Percentiles rank a stretch among this genome's conserved stretches.
Conservation (phyloP, 345 rosid species). For the Brassica carinata region DNA sequence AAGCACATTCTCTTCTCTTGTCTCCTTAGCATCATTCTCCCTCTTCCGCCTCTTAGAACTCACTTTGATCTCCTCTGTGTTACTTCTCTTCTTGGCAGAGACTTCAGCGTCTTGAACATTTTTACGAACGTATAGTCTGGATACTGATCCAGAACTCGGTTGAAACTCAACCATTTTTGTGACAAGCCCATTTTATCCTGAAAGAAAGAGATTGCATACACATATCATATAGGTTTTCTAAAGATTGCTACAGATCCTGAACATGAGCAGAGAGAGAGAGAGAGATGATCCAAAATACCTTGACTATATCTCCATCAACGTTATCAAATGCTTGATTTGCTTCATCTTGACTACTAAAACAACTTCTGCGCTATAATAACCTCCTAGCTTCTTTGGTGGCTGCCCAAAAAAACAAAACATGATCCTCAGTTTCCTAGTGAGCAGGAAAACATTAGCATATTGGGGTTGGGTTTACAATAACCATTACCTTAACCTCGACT, state of each 20-base stretch:
- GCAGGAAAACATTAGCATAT: background rate
- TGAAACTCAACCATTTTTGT: slow-evolving; percentile 52
- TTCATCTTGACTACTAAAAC: slow-evolving; percentile 52
- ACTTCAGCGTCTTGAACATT: slow-evolving; percentile 38
- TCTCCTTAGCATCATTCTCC: slow-evolving; percentile 25
- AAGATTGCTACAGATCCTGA: slow-evolving; percentile 2
- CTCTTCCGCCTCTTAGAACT: slow-evolving; percentile 47
- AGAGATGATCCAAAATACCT: slow-evolving; percentile 46
- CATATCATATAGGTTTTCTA: background rate
- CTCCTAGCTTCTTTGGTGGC: slow-evolving; percentile 56
- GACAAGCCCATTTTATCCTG: slow-evolving; percentile 70
- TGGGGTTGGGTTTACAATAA: background rate
- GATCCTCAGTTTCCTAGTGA: slow-evolving; percentile 14
- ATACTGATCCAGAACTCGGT: slow-evolving; percentile 43
- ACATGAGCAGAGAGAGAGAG: background rate
- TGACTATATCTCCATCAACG: slow-evolving; percentile 46
- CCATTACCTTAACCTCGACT: slow-evolving; percentile 61
- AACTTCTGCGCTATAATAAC: slow-evolving; percentile 52
- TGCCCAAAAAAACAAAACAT: slow-evolving; percentile 38
- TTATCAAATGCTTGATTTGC: slow-evolving; percentile 70
- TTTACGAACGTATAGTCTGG: slow-evolving; percentile 58
- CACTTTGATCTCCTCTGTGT: slow-evolving; percentile 37
- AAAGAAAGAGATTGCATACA: background rate
- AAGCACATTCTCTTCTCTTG: slow-evolving; percentile 14
- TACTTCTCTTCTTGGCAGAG: slow-evolving; percentile 47